Evolutionary conservation across 495 filamentous ascomycete genomes (phyloP).

Genomic region (Xylaria cubensis): DNA sequence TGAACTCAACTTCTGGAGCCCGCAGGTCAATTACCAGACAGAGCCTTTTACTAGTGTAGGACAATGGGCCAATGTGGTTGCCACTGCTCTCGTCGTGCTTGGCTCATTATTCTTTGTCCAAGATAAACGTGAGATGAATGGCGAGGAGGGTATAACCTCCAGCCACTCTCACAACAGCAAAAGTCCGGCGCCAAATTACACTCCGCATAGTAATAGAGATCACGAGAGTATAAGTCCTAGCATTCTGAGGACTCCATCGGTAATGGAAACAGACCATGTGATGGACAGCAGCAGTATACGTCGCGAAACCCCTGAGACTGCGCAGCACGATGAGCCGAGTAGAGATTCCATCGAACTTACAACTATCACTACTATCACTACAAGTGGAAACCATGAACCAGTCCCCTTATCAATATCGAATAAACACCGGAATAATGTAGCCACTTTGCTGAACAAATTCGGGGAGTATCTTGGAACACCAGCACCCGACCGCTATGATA

Average conservation of each 20-base stretch:
- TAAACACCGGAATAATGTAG: conserved; percentile 47
- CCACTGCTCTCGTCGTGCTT: conserved; percentile 57
- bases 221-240: conserved; percentile 5
- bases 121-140: conserved; percentile 39
- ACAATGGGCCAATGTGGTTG: conserved; percentile 65
- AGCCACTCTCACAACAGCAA: conserved; percentile 29
- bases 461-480: conserved; percentile 51
- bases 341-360: background rate
- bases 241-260: conserved; percentile 10
- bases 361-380: background rate
- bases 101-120: conserved; percentile 62
- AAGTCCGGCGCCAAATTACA: conserved; percentile 39
- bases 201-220: conserved; percentile 11
- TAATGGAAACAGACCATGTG: conserved; percentile 3
- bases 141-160: conserved; percentile 23
- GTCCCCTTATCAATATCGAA: conserved; percentile 14
- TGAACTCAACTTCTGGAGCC: conserved; percentile 65
- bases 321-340: background rate
- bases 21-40: conserved; percentile 56
- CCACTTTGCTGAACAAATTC: conserved; percentile 42
- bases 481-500: conserved; percentile 49
- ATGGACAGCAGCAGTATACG: conserved; percentile 7
- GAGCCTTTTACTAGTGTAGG: conserved; percentile 60
- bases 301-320: background rate
- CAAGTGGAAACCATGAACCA: background rate